phyloP scores from a whole-genome alignment of 305 asterid species.

The Coffea humblotiana region DNA sequence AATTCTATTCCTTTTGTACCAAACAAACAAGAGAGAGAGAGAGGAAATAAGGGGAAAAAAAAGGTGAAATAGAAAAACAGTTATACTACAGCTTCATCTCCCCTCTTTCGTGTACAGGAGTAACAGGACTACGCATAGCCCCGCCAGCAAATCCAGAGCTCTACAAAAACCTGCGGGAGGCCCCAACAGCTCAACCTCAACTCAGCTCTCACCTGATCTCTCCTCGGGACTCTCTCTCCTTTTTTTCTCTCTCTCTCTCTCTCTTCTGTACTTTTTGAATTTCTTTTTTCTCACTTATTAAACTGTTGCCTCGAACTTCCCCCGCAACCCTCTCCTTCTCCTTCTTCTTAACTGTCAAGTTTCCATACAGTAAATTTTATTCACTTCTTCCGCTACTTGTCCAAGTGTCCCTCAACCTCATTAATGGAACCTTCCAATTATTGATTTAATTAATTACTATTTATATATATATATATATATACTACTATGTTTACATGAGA shows the following conservation, averaged over 20 bases:
- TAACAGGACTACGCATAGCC: background rate
- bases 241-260: background rate
- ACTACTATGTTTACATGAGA: too few relatives aligned
- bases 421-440: background rate
- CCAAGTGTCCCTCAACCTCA: background rate
- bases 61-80: too few relatives aligned
- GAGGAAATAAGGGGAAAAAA: too few relatives aligned
- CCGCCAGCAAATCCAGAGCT: constrained; percentile 18
- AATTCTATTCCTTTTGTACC: too few relatives aligned
- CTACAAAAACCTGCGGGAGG: background rate
- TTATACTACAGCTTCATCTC: too few relatives aligned
- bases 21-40: too few relatives aligned
- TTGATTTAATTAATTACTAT: background rate
- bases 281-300: background rate
- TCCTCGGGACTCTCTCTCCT: constrained; percentile 8
- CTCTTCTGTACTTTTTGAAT: constrained; percentile 28
- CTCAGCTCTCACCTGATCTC: constrained; percentile 1
- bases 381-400: background rate
- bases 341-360: constrained; percentile 30
- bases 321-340: constrained; percentile 10
- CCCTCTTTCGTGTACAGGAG: background rate
- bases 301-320: constrained; percentile 35
- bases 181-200: too few relatives aligned
- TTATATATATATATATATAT: too few relatives aligned
- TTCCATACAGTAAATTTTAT: constrained; percentile 18